A percentile compares a stretch with the other conserved stretches of the same genome.
These are phyloP conservation scores for Pestalotiopsis sp. DNA, from an alignment of 2,329 filamentous ascomycete genomes.

Conservation along the genomic window DNA sequence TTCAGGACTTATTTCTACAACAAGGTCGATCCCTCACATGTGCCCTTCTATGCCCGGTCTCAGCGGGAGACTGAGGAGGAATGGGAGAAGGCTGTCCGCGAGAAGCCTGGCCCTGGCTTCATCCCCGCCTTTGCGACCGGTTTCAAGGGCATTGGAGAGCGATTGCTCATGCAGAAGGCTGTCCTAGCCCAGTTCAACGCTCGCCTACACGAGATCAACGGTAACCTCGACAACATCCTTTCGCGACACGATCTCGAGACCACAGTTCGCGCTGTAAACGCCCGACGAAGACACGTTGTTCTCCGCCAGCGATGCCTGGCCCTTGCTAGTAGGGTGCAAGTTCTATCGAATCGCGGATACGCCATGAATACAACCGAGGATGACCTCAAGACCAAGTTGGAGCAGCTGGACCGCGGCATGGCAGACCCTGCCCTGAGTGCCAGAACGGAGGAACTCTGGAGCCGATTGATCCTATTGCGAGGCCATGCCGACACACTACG, in stretches of 20 bases:
- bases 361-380: constrained; percentile 80
- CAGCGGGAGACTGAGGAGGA: constrained; percentile 73
- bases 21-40: constrained; percentile 72
- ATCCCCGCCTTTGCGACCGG: constrained; percentile 78
- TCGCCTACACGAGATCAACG: constrained; percentile 79
- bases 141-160: constrained; percentile 71
- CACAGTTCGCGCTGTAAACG: constrained; percentile 73
- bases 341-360: constrained; percentile 80
- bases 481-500: constrained; percentile 74
- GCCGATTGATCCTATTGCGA: constrained; percentile 73
- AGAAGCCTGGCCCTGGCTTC: constrained; percentile 75
- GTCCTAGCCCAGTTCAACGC: constrained; percentile 72
- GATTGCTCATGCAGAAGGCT: constrained; percentile 72
- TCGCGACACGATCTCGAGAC: constrained; percentile 77
- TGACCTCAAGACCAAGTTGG: constrained; percentile 72
- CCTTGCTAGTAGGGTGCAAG: constrained; percentile 78
- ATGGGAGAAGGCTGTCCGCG: constrained; percentile 82
- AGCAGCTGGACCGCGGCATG: constrained; percentile 68
- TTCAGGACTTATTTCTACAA: constrained; percentile 91
- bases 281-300: constrained; percentile 71
- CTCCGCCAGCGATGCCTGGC: constrained; percentile 74
- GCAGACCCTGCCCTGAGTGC: constrained; percentile 76
- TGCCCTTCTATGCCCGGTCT: constrained; percentile 76
- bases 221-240: constrained; percentile 70
- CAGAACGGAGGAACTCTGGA: constrained; percentile 84